Evolutionary conservation across 495 filamentous ascomycete genomes (phyloP), one percentile per base, ranked within the genome.

Genomic region (Aspergillus egyptiacus): DNA sequence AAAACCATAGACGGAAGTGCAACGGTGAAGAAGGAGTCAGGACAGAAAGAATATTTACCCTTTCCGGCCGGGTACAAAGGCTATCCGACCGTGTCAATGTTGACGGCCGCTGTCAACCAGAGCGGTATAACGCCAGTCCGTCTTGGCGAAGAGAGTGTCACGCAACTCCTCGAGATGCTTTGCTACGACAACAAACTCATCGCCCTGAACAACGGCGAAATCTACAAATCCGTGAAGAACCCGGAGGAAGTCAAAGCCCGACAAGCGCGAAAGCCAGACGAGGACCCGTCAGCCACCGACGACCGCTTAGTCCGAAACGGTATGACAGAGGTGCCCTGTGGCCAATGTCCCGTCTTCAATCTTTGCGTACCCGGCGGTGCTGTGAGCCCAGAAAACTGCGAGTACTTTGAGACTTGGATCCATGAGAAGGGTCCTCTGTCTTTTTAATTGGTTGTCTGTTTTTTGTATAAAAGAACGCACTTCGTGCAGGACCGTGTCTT

Each of bases 301-400:
- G 54, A 59, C 31, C 30, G 51, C 9, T 47, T 67, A 7, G 68
- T 66, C 18, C 76, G 70, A 47, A 83, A 85, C 57, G 89, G 86
- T 18, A 80, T 94, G 59, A 93, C 85, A 1, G 89, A 96, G 56
- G 82, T 83, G 2, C 93, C 93, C 6, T 98, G 93, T 71, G 91
- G 89, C 13, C 73, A 79, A 51, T 98, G 93, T 63, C 93, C 94
- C 0, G 93, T 96, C n/a, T 94, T 96, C 68, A 80, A 85, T 31
- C 72, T 96, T 15, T 98, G 93, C 65, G 84, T 84, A 38, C 87
- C 93, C 45, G 89, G 85, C 5, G 90, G 89, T 1, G 85, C 86
- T 7, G 87, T 97, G 27, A 93, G 83, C 61, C 87, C 93, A 1
- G 85, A 83, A 46, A 95, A 78, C 40, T 98, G 93, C 63, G 85